phyloP scores from a whole-genome alignment of 75 land plant species.

The Larix kaempferi region DNA sequence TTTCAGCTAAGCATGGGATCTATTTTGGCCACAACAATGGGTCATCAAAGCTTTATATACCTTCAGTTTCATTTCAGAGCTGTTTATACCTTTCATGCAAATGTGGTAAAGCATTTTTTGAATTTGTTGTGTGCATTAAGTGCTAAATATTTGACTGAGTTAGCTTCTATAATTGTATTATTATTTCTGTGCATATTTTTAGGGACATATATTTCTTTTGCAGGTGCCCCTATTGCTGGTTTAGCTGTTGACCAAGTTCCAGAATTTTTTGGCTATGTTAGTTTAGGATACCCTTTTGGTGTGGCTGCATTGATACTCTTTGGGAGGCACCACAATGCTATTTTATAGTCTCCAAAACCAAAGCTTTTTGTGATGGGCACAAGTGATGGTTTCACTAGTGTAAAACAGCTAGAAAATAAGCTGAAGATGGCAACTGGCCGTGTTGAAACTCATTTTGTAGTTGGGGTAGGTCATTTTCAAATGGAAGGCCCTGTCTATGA shows the following conservation, averaged over 20 bases:
- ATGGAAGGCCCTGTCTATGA: constrained; percentile 95
- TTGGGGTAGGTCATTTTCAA: constrained; percentile 83
- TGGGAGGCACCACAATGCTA: constrained; percentile 78
- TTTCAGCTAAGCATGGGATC: no score
- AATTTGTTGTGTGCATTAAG: no score
- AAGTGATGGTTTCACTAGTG: constrained; percentile 94
- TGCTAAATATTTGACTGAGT: no score
- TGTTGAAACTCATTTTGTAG: constrained; percentile 65
- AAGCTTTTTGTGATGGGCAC: no score
- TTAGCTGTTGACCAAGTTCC: constrained; percentile 78
- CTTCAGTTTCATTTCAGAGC: no score
- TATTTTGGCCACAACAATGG: no score
- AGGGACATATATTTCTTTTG: not conserved
- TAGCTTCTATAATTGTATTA: no score
- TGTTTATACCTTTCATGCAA: no score
- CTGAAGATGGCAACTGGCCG: constrained; percentile 71
- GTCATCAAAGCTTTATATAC: no score
- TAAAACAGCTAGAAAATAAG: constrained; percentile 86
- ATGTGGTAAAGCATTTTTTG: no score
- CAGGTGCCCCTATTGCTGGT: constrained; percentile 95
- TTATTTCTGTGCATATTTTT: no score
- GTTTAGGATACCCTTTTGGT: constrained; percentile 95
- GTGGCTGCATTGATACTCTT: constrained; percentile 70
- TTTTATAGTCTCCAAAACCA: constrained; percentile 71
- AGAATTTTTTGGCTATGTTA: constrained; percentile 82